Conservation (phyloP, 441 rosid genomes). For the Erysimum cheiri region DNA sequence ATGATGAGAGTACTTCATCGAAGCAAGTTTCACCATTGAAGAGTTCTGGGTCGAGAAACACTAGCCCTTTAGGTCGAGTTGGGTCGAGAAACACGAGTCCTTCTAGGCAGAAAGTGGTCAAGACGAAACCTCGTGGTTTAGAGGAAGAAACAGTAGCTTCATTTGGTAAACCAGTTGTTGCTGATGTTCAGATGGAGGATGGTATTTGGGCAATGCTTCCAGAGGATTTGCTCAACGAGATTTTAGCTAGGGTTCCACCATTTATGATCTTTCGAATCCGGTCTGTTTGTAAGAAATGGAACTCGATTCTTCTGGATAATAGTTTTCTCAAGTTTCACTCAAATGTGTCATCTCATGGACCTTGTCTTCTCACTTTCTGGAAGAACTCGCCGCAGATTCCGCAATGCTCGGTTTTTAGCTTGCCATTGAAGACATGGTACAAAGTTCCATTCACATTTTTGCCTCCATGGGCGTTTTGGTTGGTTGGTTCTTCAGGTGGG, state of each 20-base stretch:
- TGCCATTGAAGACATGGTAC: conserved; percentile 91
- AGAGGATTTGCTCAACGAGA: conserved; percentile 88
- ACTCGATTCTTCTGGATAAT: conserved; percentile 82
- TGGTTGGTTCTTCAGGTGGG: conserved; percentile 91
- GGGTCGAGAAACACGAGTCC: conserved; percentile 90
- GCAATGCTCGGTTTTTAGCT: conserved; percentile 90
- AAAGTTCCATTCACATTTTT: conserved; percentile 83
- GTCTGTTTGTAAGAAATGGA: conserved; percentile 93
- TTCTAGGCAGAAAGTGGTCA: conserved; percentile 78
- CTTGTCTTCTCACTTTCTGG: conserved; percentile 91
- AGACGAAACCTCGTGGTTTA: conserved; percentile 91
- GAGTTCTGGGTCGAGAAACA: conserved; percentile 71
- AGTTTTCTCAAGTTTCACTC: conserved; percentile 92
- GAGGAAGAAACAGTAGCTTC: conserved; percentile 89
- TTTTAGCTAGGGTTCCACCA: conserved; percentile 90
- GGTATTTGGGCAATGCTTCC: conserved; percentile 95
- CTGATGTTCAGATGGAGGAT: conserved; percentile 90
- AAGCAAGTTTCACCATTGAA: conserved; percentile 68
- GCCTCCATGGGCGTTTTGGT: conserved; percentile 93
- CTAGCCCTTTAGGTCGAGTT: conserved; percentile 74
- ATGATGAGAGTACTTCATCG: conserved; percentile 54
- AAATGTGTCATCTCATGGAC: conserved; percentile 87
- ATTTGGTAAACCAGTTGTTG: conserved; percentile 71
- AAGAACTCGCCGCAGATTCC: conserved; percentile 79
- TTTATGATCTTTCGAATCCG: conserved; percentile 91